Conservation (phyloP, 352 stramenopile species). For the Phytophthora cactorum region DNA sequence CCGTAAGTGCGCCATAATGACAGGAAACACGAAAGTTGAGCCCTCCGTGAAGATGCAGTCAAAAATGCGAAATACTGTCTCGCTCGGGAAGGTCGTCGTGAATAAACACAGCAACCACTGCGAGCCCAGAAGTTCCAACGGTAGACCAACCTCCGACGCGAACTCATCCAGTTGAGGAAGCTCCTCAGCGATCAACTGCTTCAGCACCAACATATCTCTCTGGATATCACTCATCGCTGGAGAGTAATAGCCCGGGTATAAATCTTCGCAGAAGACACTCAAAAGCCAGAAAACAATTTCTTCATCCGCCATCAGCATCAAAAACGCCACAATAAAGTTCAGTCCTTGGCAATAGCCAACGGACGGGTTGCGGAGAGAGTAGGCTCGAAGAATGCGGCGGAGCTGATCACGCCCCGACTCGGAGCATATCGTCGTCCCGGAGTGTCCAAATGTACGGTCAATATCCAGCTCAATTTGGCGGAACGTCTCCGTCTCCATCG, state of each 20-base stretch:
- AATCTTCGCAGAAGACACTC: conserved; percentile 88
- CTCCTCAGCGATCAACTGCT: conserved; percentile 85
- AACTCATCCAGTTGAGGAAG: conserved; percentile 80
- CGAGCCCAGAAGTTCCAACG: conserved; percentile 87
- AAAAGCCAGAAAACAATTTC: conserved; percentile 91
- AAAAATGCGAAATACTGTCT: conserved; percentile 89
- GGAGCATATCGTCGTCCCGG: conserved; percentile 66
- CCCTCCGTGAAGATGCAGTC: conserved; percentile 90
- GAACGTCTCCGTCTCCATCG: conserved; percentile 63
- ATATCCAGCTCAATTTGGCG: conserved; percentile 89
- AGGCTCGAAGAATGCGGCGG: conserved; percentile 76
- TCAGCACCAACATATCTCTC: conserved; percentile 90
- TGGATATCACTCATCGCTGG: conserved; percentile 90
- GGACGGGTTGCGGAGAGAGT: conserved; percentile 77
- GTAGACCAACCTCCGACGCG: conserved; percentile 74
- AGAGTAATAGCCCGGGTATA: conserved; percentile 91
- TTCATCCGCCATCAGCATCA: conserved; percentile 83
- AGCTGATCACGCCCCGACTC: conserved; percentile 58
- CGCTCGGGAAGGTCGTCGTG: conserved; percentile 89
- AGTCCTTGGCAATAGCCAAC: conserved; percentile 90
- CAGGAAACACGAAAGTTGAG: conserved; percentile 80
- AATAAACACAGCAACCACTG: conserved; percentile 93
- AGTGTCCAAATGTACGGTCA: conserved; percentile 85
- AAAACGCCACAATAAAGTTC: conserved; percentile 91
- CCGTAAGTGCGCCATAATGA: conserved; percentile 83